phyloP scores from a whole-genome alignment of 345 rosid genomes.

The Isatis tinctoria region DNA sequence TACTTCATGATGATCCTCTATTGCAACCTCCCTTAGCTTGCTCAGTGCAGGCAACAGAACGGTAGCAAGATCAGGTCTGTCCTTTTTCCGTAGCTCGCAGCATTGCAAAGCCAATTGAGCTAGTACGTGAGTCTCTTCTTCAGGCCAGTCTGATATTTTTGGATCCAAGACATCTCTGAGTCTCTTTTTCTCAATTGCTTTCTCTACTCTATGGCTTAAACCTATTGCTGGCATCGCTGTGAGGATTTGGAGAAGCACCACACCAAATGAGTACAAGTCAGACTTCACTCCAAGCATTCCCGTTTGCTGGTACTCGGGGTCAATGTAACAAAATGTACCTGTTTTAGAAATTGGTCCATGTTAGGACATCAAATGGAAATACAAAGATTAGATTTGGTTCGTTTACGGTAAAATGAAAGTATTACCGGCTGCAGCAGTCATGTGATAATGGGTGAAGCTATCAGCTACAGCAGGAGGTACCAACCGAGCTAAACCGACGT shows the following conservation, averaged over 20 bases:
- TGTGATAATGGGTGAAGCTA: slow-evolving; percentile 40
- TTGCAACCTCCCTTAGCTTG: slow-evolving; percentile 45
- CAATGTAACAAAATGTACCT: slow-evolving; percentile 77
- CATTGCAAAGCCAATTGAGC: slow-evolving; percentile 70
- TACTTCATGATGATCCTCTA: slow-evolving; percentile 25
- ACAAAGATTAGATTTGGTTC: not conserved
- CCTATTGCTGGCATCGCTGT: slow-evolving; percentile 78
- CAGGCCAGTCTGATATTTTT: slow-evolving; percentile 69
- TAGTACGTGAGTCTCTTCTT: slow-evolving; percentile 49
- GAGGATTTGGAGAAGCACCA: slow-evolving; percentile 69
- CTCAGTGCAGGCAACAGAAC: slow-evolving; percentile 60
- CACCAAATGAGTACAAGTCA: slow-evolving; percentile 74
- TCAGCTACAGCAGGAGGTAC: slow-evolving; percentile 57
- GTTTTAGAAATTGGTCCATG: slow-evolving; percentile 9
- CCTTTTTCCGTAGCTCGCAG: slow-evolving; percentile 75
- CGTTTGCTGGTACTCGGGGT: slow-evolving; percentile 84
- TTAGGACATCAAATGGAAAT: slow-evolving; percentile 8
- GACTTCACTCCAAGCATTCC: slow-evolving; percentile 88
- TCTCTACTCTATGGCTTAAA: slow-evolving; percentile 49
- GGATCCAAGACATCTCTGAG: slow-evolving; percentile 61
- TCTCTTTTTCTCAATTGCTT: slow-evolving; percentile 52
- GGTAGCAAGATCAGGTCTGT: slow-evolving; percentile 69
- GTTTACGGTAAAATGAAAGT: not conserved
- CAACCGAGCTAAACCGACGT: slow-evolving; percentile 73
- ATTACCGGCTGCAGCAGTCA: slow-evolving; percentile 78